phyloP scores from a whole-genome alignment of 2,329 filamentous ascomycete genomes.

The Trichoderma afroharzianum region DNA sequence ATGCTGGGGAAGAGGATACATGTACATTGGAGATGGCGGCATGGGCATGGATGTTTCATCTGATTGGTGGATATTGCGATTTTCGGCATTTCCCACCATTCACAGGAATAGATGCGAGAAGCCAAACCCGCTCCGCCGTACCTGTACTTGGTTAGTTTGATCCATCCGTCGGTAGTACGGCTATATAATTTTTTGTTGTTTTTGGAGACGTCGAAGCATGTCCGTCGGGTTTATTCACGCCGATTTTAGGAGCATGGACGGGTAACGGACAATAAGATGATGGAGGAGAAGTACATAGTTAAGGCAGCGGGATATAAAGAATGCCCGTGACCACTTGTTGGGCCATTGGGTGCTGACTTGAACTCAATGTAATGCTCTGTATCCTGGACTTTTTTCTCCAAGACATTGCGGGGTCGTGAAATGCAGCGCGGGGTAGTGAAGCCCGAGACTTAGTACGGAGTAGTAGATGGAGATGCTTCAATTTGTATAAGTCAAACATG shows the following conservation, averaged over 20 bases:
- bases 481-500: background rate
- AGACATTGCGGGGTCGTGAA: slow-evolving; percentile 9
- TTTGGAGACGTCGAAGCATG: background rate
- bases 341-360: background rate
- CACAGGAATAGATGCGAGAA: background rate
- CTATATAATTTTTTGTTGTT: background rate
- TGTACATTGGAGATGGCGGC: background rate
- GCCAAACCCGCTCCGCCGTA: background rate
- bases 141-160: background rate
- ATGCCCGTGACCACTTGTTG: background rate
- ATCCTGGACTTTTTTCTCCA: background rate
- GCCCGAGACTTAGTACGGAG: background rate
- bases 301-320: background rate
- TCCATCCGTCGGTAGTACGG: slow-evolving; percentile 15
- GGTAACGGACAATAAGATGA: background rate
- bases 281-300: background rate
- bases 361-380: background rate
- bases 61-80: slow-evolving; percentile 10
- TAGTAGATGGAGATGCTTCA: background rate
- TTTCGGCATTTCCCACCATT: slow-evolving; percentile 6
- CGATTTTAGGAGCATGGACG: background rate
- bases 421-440: slow-evolving; percentile 6
- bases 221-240: background rate
- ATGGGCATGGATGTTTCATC: background rate
- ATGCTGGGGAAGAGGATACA: background rate